A percentile compares a stretch with the other conserved stretches of the same genome.
Conservation (phyloP, 2,329 filamentous ascomycete species). For the Microsporum canis region DNA sequence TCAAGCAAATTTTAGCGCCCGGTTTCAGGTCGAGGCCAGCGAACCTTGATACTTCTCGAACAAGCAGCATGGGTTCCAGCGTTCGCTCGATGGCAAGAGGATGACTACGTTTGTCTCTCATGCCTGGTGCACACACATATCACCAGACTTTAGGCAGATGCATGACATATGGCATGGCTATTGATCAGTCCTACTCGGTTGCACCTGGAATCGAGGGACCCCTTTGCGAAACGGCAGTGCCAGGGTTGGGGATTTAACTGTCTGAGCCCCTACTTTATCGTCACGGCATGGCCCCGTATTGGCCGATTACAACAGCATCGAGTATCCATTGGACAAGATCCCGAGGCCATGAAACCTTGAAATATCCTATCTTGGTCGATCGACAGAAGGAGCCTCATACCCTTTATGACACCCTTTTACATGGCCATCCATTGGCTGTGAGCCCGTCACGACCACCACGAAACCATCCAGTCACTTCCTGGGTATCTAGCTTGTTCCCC, state of each 20-base stretch:
- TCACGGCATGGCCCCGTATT: not conserved
- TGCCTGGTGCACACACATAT: not conserved
- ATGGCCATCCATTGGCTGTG: not conserved
- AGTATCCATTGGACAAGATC: not conserved
- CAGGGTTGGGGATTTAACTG: not conserved
- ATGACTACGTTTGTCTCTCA: not conserved
- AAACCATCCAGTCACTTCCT: too few species aligned
- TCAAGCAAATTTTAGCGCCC: conserved; percentile 1
- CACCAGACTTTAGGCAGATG: not conserved
- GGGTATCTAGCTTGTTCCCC: not conserved
- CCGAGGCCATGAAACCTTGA: not conserved
- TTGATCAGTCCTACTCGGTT: too few species aligned
- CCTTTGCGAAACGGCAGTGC: not conserved
- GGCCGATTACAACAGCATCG: not conserved
- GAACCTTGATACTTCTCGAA: not conserved
- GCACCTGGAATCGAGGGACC: not conserved
- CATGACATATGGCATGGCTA: not conserved
- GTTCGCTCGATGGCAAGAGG: not conserved
- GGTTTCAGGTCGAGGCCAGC: not conserved
- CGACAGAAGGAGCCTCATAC: not conserved
- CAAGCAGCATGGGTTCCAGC: not conserved
- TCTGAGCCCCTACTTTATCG: not conserved
- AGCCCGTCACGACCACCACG: not conserved
- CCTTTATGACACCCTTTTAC: not conserved
- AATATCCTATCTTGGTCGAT: not conserved